A percentile compares a stretch with the other conserved stretches of the same genome.
phyloP scores from a whole-genome alignment of 306 rosid genomes.

The Mimosa bimucronata region DNA sequence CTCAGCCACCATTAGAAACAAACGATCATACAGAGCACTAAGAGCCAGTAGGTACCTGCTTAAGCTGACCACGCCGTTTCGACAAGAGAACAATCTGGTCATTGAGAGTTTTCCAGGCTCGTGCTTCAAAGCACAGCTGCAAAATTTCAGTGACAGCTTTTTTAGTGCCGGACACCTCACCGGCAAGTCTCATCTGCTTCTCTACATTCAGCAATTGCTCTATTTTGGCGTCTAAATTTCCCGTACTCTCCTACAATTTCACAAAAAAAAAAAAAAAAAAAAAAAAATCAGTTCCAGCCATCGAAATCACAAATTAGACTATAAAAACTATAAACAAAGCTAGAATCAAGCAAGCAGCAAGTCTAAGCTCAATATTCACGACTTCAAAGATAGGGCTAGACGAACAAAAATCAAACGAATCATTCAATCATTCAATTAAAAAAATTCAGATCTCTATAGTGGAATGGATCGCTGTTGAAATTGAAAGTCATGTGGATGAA shows the following conservation, averaged over 20 bases:
- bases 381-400: background rate
- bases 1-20: no score
- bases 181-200: slow-evolving; percentile 80
- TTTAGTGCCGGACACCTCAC: slow-evolving; percentile 78
- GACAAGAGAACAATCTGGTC: slow-evolving; percentile 86
- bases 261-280: slow-evolving; percentile 6
- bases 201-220: slow-evolving; percentile 75
- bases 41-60: slow-evolving; percentile 53
- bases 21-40: background rate
- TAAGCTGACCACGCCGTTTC: slow-evolving; percentile 92
- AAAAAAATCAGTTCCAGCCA: slow-evolving; percentile 8
- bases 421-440: background rate
- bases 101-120: slow-evolving; percentile 82
- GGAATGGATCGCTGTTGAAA: background rate
- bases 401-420: background rate
- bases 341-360: background rate
- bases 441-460: slow-evolving; percentile 31
- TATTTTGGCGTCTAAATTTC: slow-evolving; percentile 58
- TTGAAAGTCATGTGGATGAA: background rate
- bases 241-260: slow-evolving; percentile 57
- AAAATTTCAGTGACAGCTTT: slow-evolving; percentile 80
- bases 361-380: background rate
- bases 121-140: slow-evolving; percentile 75
- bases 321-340: background rate
- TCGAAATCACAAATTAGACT: background rate